Conservation (phyloP, 2,329 filamentous ascomycete genomes). For the Diaporthe australafricana region DNA sequence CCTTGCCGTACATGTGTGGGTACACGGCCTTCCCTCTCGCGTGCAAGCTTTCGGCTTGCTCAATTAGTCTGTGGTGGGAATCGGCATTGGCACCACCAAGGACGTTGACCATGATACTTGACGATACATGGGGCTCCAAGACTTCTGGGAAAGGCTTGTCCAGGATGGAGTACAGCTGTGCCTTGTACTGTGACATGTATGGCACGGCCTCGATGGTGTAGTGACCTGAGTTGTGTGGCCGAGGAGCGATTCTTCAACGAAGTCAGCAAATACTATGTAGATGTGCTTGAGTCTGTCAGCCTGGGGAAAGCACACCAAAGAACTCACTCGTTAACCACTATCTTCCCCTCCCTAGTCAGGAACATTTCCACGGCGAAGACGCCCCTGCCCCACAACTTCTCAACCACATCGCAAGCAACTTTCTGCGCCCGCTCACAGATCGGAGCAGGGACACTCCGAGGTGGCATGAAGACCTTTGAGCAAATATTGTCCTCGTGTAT, state of each 20-base stretch:
- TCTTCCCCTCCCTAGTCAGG: conserved; percentile 75
- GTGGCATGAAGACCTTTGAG: conserved; percentile 90
- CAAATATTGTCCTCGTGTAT: conserved; percentile 96
- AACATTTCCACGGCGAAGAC: conserved; percentile 99
- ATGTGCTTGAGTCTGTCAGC: conserved; percentile 29
- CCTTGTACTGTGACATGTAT: conserved; percentile 89
- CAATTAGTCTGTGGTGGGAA: conserved; percentile 68
- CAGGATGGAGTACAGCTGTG: conserved; percentile 87
- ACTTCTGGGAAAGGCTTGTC: conserved; percentile 65
- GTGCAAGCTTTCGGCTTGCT: conserved; percentile 57
- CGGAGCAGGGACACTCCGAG: conserved; percentile 73
- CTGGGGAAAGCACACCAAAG: neutral
- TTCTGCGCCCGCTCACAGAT: conserved; percentile 76
- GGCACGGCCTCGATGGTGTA: conserved; percentile 94
- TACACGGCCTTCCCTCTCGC: conserved; percentile 61
- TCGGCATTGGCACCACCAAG: conserved; percentile 75
- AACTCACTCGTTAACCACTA: conserved; percentile 21
- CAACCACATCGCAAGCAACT: conserved; percentile 82
- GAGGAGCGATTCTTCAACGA: conserved; percentile 74
- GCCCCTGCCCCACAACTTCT: conserved; percentile 85
- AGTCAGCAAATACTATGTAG: conserved; percentile 20
- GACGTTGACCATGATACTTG: conserved; percentile 84
- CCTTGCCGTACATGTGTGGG: conserved; percentile 93
- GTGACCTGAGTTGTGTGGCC: conserved; percentile 91
- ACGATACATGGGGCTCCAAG: conserved; percentile 69